Evolutionary conservation across 371 early-diverging fungal genomes (phyloP).

Genomic region (Vairimorpha ceranae): DNA sequence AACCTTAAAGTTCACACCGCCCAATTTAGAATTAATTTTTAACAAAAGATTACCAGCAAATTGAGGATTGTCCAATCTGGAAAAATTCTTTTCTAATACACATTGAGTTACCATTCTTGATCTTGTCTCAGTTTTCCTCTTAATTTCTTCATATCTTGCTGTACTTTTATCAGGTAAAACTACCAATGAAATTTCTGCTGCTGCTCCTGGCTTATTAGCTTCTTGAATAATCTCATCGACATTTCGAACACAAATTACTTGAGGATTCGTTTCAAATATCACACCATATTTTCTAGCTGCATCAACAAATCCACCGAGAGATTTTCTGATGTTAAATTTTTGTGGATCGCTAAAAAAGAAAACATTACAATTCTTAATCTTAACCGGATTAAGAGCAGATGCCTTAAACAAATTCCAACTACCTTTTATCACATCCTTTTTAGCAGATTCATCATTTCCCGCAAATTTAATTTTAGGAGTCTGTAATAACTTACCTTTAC

Average conservation of each 20-base stretch:
- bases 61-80: constrained; percentile 65
- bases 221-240: constrained; percentile 13
- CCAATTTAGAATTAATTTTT: constrained; percentile 78
- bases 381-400: constrained; percentile 21
- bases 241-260: background rate
- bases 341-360: constrained; percentile 3
- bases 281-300: constrained; percentile 23
- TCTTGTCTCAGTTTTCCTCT: constrained; percentile 76
- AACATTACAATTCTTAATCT: constrained; percentile 35
- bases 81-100: constrained; percentile 70
- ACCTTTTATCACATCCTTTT: constrained; percentile 21
- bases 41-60: constrained; percentile 73
- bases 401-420: constrained; percentile 45
- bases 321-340: background rate
- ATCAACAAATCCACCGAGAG: background rate
- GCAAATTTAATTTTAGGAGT: constrained; percentile 41
- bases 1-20: constrained; percentile 68
- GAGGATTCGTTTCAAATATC: background rate
- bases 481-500: constrained; percentile 28
- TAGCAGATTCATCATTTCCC: background rate
- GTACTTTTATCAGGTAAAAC: constrained; percentile 34
- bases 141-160: constrained; percentile 74
- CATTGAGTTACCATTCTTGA: constrained; percentile 82
- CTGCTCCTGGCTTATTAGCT: background rate
- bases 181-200: constrained; percentile 22